Percentiles rank a stretch among this genome's conserved stretches.
Evolutionary conservation across 2,329 filamentous ascomycete genomes (phyloP).

Genomic region (Cryphonectria radicalis): DNA sequence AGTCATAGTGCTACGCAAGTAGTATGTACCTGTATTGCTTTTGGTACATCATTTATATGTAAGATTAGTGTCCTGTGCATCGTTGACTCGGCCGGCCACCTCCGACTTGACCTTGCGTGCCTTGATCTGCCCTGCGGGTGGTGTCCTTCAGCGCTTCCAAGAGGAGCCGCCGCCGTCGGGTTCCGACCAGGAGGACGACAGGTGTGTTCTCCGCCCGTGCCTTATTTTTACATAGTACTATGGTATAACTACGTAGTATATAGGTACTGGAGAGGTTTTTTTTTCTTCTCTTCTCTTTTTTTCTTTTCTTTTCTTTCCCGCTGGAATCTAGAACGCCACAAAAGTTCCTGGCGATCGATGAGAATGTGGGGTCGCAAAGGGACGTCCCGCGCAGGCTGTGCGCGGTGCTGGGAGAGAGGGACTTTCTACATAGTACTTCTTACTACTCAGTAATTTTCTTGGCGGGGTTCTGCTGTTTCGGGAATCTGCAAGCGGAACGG

Average conservation of each 20-base stretch:
- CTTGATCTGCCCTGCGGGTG: neutral
- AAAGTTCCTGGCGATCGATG: constrained; percentile 24
- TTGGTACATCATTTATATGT: neutral
- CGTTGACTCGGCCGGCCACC: constrained; percentile 8
- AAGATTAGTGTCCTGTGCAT: neutral
- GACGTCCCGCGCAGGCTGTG: constrained; percentile 16
- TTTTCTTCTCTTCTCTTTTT: too few relatives aligned
- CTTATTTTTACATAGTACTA: neutral
- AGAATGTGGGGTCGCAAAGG: constrained; percentile 22
- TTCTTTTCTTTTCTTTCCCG: neutral
- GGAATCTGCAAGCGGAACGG: constrained; percentile 26
- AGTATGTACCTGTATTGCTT: neutral
- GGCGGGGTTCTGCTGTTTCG: constrained; percentile 15
- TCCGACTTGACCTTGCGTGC: constrained; percentile 6
- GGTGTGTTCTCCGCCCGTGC: neutral
- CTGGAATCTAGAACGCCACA: neutral
- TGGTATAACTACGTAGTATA: too few relatives aligned
- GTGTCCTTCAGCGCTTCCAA: constrained; percentile 6
- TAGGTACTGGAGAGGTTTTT: too few relatives aligned
- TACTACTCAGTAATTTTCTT: constrained; percentile 8
- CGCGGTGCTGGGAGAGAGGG: neutral
- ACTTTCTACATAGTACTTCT: too few relatives aligned
- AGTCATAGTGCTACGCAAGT: too few relatives aligned
- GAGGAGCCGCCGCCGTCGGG: neutral
- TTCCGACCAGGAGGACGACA: neutral